Base-by-base conservation (phyloP, 1,284 basidiomycete species). In the Dichomitus squalens region DNA sequence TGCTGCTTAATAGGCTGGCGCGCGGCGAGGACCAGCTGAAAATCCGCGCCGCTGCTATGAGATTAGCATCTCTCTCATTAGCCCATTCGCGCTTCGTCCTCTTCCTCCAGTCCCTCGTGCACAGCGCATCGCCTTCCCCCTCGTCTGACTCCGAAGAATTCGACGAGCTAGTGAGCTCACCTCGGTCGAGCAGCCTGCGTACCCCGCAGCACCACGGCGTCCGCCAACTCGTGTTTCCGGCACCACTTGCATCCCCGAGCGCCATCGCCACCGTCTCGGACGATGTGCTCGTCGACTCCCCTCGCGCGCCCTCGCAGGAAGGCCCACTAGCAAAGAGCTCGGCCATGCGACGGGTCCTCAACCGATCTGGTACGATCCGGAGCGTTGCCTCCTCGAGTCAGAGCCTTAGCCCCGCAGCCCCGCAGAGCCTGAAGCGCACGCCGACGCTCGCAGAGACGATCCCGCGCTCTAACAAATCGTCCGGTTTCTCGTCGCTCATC, bases 71-170 rank as follows among this genome's bases (percentile, higher is more conserved):
- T 1, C 73, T 88, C 16, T 74, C 84, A 1, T 79, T 79, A 21
- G 80, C 83, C 1, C 87, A 92, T 66, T 87, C 88, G 12, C 83
- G 88, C n/a, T 82, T 88, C 63, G 85, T 90, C 21, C 79, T 92
- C 9, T 74, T 89, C 11, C 73, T 92, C 6, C 90, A 91, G 63
- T 82, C 87, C 4, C 74, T 88, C 33, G 85, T 86, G 0, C 85
- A 89, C 67, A 83, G 83, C 58, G 81, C 74, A 7, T 75, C 80
- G 1, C 62, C 80, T 14, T 75, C 77, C 21, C 67, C 75, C 1
- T 34, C 49, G 1, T 58, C 57, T 21, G 64, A 65, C 25, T 46
- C 51, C 4, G 83, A 83, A 5, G 71, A 75, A 51, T 61, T 67
- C 65, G 53, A 83, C 4, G 71, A 75, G 53, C 60, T 67, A 64